A percentile compares a stretch with the other conserved stretches of the same genome.
phyloP scores from a whole-genome alignment of 306 rosid genomes.

The Casuarina cunninghamiana region DNA sequence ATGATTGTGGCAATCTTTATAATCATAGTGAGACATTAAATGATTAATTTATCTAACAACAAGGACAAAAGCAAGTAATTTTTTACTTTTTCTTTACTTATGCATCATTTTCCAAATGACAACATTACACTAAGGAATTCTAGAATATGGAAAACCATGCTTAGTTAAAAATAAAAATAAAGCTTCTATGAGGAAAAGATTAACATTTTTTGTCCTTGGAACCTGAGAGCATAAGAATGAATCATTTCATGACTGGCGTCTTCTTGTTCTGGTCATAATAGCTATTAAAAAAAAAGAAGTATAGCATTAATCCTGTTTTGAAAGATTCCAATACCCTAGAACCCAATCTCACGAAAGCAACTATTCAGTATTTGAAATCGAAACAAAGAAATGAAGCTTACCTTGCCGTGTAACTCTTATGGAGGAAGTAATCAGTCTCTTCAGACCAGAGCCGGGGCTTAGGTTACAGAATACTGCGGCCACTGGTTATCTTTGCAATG shows the following conservation, averaged over 20 bases:
- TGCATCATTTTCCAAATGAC: background rate
- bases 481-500: constrained; percentile 31
- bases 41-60: too few relatives aligned
- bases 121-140: background rate
- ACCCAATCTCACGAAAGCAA: background rate
- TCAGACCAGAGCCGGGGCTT: constrained; percentile 26
- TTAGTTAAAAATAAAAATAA: too few relatives aligned
- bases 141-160: background rate
- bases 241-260: background rate
- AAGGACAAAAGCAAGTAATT: too few relatives aligned
- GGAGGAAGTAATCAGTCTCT: constrained; percentile 27
- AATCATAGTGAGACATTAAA: too few relatives aligned
- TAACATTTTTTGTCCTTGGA: too few relatives aligned
- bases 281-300: background rate
- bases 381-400: constrained; percentile 22
- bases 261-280: background rate
- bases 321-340: background rate
- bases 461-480: constrained; percentile 45
- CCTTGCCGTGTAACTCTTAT: constrained; percentile 34
- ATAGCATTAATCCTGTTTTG: background rate
- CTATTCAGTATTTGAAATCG: background rate
- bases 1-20: background rate
- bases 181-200: too few relatives aligned
- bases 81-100: background rate
- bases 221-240: background rate